Evolutionary conservation across 2,329 filamentous ascomycete genomes (phyloP), one percentile per base, ranked within the genome.

Genomic region (Pseudogymnoascus verrucosus): DNA sequence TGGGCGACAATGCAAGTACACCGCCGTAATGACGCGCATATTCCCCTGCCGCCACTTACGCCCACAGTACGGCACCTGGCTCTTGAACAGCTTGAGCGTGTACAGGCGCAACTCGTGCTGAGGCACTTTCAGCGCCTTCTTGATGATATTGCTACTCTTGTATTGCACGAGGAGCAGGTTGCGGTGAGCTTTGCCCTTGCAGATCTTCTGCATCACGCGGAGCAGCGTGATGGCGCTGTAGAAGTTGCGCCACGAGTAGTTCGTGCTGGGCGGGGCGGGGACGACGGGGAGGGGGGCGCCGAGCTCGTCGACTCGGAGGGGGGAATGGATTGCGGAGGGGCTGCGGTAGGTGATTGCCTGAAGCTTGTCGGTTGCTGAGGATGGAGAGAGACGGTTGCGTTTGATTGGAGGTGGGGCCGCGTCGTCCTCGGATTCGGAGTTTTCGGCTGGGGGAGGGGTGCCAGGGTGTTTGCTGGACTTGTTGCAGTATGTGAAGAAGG

Each of bases 1-100:
- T 0, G 93, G 93, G 6, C 92, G 84, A 72, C 93, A 96, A 77
- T 96, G 91, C 60, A 99, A 81, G 75, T 97, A 99, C 1, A 99
- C 91, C 3, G 93, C 92, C 0, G 95, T 99, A 73, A 99, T 99
- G 72, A 98, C 93, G 63, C 93, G 90, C 95, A 99, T 99, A 76
- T 99, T 98, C 69, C 87, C 88, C 78, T 98, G 95, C 12, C 95
- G 88, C 95, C 95, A 99, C 78, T 99, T 99, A 47, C 95, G 88
- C 21, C 95, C 93, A 75, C 93, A 98, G 79, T 96, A 99, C 0
- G 95, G 95, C 4, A 99, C 95, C 76, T 99, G 95, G 65, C 92
- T 95, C 77, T 99, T 99, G 86, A 98, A 98, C 0, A 99, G 83
- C 77, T 99, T 99, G 69, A 99, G 84, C 0, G 95, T 96, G 78